Conservation (phyloP, 108 stramenopile genomes). For the Stephanodiscus minutulus region DNA sequence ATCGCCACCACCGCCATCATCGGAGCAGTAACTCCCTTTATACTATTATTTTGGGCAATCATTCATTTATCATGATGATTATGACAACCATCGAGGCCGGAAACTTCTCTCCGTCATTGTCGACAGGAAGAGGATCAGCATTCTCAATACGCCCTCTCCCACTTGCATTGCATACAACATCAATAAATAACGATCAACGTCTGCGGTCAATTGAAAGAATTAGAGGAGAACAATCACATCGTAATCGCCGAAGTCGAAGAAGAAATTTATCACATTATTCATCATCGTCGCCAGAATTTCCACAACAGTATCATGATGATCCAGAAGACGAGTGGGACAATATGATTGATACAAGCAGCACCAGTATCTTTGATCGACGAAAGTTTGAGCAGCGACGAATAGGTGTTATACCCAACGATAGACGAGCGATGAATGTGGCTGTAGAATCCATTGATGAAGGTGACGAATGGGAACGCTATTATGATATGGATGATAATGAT, state of each 20-base stretch:
- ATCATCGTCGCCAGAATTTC: slow-evolving; percentile 13
- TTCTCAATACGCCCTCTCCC: neutral
- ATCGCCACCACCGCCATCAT: no score
- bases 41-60: neutral
- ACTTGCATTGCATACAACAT: no score
- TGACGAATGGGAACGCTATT: slow-evolving; percentile 30
- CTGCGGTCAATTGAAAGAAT: neutral
- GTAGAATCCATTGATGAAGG: neutral
- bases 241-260: neutral
- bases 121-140: neutral
- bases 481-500: slow-evolving; percentile 9
- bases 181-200: neutral
- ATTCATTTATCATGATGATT: neutral
- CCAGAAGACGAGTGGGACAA: slow-evolving; percentile 22
- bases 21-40: no score
- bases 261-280: neutral
- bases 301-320: slow-evolving; percentile 8
- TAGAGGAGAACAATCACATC: neutral
- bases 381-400: neutral
- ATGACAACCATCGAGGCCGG: neutral
- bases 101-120: neutral
- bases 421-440: neutral
- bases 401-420: neutral
- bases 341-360: neutral
- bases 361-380: neutral